Evolutionary conservation across 2,329 filamentous ascomycete genomes (phyloP).

Genomic region (Clarireedia homoeocarpa): DNA sequence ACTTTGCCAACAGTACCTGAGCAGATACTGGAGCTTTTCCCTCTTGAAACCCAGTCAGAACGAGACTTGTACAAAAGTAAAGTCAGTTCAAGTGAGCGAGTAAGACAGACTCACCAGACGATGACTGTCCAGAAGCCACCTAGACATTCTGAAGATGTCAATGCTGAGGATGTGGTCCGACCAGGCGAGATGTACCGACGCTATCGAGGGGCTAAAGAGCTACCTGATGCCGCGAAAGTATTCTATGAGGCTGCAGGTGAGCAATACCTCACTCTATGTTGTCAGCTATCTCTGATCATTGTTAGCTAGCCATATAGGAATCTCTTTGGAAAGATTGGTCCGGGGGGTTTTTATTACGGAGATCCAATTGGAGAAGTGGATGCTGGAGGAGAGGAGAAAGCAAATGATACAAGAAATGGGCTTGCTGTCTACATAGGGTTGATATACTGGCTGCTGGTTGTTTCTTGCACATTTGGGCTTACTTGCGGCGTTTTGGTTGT

Average conservation of each 20-base stretch:
- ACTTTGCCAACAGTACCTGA: slow-evolving; percentile 23
- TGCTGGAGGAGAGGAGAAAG: slow-evolving; percentile 19
- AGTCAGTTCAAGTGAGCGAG: slow-evolving; percentile 13
- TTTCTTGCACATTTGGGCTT: too few species aligned
- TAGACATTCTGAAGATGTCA: slow-evolving; percentile 10
- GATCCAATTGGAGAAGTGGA: slow-evolving; percentile 23
- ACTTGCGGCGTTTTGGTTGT: too few species aligned
- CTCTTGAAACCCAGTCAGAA: slow-evolving; percentile 21
- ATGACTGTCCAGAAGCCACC: slow-evolving; percentile 22
- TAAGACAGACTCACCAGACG: slow-evolving; percentile 22
- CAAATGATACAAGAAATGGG: neutral
- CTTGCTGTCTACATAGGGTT: neutral
- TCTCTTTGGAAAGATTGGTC: slow-evolving; percentile 21
- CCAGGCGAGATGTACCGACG: slow-evolving; percentile 31
- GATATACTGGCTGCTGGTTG: neutral
- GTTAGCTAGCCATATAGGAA: slow-evolving; percentile 23
- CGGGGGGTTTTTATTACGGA: slow-evolving; percentile 25
- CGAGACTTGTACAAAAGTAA: slow-evolving; percentile 21
- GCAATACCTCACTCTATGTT: neutral
- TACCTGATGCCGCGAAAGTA: slow-evolving; percentile 34
- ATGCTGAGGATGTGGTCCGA: slow-evolving; percentile 17
- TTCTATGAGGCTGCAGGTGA: slow-evolving; percentile 38
- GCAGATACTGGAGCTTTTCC: slow-evolving; percentile 31
- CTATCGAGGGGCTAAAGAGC: slow-evolving; percentile 35
- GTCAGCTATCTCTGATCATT: slow-evolving; percentile 1